Evolutionary conservation across 1,284 basidiomycete species (phyloP).

Genomic region (Boletus mariae): DNA sequence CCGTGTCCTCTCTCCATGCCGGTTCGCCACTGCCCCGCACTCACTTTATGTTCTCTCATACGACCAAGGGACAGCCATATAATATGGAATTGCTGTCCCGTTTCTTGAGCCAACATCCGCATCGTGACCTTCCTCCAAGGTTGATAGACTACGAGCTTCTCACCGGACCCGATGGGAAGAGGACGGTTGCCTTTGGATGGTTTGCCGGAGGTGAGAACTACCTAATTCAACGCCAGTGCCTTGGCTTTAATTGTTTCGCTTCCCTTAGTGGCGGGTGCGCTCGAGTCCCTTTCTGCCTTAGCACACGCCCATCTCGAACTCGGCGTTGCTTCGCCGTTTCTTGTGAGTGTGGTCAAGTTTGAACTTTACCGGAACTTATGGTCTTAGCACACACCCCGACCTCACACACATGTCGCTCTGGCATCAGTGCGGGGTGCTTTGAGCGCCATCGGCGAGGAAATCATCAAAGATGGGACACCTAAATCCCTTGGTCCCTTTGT

Average conservation of each 20-base stretch:
- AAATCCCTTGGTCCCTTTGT: slow-evolving; percentile 69
- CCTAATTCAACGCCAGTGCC: not conserved
- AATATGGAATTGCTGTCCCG: slow-evolving; percentile 76
- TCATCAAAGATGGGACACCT: slow-evolving; percentile 60
- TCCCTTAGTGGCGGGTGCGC: slow-evolving; percentile 69
- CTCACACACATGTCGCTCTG: slow-evolving; percentile 68
- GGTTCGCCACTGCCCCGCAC: slow-evolving; percentile 45
- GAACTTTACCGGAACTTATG: not conserved
- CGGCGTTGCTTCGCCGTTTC: slow-evolving; percentile 78
- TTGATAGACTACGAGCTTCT: slow-evolving; percentile 86
- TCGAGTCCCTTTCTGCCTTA: slow-evolving; percentile 77
- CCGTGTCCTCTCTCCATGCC: slow-evolving; percentile 30
- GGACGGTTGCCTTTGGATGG: slow-evolving; percentile 87
- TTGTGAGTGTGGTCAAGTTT: slow-evolving; percentile 46
- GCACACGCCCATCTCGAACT: slow-evolving; percentile 75
- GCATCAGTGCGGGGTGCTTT: slow-evolving; percentile 58
- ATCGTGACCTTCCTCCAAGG: slow-evolving; percentile 38
- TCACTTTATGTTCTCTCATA: slow-evolving; percentile 89
- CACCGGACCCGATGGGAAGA: slow-evolving; percentile 58
- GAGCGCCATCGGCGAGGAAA: slow-evolving; percentile 54
- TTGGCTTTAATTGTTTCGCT: slow-evolving; percentile 1
- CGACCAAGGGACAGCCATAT: slow-evolving; percentile 82
- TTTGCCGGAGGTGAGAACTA: slow-evolving; percentile 70
- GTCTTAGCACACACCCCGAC: slow-evolving; percentile 66
- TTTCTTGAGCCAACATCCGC: slow-evolving; percentile 44